These are phyloP conservation scores for Eimeria tenella DNA, from an alignment of 169 alveolate species.

Conservation along the genomic window DNA sequence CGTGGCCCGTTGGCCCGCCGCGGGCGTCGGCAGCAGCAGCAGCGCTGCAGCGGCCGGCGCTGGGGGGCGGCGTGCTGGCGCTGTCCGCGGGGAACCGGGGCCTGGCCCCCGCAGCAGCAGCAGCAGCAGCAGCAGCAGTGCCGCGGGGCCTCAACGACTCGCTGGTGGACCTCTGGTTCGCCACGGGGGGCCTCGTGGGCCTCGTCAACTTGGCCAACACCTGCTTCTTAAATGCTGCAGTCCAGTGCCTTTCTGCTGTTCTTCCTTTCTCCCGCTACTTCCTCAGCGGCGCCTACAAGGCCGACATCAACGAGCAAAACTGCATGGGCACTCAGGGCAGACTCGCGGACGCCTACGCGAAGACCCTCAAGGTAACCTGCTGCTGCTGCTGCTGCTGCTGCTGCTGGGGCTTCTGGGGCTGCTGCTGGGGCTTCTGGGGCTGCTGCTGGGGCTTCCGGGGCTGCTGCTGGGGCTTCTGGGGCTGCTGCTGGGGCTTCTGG, in stretches of 20 bases:
- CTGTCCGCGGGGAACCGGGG: background rate
- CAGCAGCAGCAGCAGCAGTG: background rate
- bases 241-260: slow-evolving; percentile 87
- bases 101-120: background rate
- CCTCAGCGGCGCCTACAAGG: slow-evolving; percentile 30
- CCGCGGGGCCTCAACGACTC: background rate
- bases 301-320: slow-evolving; percentile 49
- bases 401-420: slow-evolving; percentile 67
- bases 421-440: slow-evolving; percentile 78
- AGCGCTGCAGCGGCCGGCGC: background rate
- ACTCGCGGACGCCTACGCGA: slow-evolving; percentile 46
- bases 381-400: slow-evolving; percentile 73
- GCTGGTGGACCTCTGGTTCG: slow-evolving; percentile 19
- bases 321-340: slow-evolving; percentile 70
- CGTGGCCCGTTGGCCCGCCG: background rate
- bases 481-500: too few species aligned
- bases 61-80: background rate
- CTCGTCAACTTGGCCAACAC: slow-evolving; percentile 87
- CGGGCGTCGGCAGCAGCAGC: slow-evolving; percentile 19
- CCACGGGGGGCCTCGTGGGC: slow-evolving; percentile 80
- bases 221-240: slow-evolving; percentile 89
- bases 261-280: slow-evolving; percentile 61
- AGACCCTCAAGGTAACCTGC: slow-evolving; percentile 78
- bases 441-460: background rate
- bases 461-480: too few species aligned